Percentiles rank a stretch among this genome's conserved stretches.
Conservation (phyloP, 768 basidiomycete genomes). For the Ramaria rubella region DNA sequence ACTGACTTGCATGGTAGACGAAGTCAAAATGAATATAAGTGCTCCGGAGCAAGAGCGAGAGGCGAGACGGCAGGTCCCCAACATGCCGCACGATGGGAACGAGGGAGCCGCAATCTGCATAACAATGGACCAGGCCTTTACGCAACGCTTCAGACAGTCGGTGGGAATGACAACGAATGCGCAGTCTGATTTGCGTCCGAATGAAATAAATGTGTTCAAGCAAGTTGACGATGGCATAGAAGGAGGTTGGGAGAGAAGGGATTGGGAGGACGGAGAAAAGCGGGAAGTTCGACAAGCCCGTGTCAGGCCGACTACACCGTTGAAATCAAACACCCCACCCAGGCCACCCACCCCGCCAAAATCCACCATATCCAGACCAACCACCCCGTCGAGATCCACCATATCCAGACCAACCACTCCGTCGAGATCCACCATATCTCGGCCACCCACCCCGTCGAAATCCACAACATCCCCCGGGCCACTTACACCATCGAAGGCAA, state of each 20-base stretch:
- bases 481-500: too few relatives aligned
- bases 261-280: background rate
- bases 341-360: background rate
- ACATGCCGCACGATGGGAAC: background rate
- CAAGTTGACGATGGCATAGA: background rate
- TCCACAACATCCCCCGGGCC: too few relatives aligned
- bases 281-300: background rate
- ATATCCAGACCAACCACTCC: background rate
- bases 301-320: background rate
- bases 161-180: background rate
- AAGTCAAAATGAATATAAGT: too few relatives aligned
- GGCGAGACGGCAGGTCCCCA: background rate
- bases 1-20: too few relatives aligned
- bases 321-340: background rate
- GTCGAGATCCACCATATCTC: background rate
- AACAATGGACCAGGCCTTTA: background rate
- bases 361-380: background rate
- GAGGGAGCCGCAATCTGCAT: too few relatives aligned
- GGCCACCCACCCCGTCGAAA: too few relatives aligned
- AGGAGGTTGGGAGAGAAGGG: background rate
- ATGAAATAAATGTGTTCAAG: background rate
- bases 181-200: too few relatives aligned
- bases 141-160: background rate
- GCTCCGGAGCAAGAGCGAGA: too few relatives aligned
- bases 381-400: background rate